These are phyloP conservation scores for Saturnispora kantuleensis DNA, from an alignment of 805 yeast species.

Conservation along the genomic window DNA sequence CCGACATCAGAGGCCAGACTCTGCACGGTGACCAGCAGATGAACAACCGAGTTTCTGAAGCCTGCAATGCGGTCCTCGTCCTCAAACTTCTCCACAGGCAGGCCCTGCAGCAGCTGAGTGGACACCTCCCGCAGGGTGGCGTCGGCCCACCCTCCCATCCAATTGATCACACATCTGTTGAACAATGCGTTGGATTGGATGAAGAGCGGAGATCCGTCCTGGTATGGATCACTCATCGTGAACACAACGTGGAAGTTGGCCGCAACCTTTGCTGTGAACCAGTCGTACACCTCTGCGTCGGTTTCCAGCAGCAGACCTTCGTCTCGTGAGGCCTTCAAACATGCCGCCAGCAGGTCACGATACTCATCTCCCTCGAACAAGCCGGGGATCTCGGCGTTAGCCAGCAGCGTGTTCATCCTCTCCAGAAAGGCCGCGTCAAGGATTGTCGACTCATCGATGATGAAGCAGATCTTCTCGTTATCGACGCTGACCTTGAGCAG, in stretches of 20 bases:
- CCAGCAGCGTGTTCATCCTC: constrained; percentile 85
- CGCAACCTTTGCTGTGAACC: constrained; percentile 66
- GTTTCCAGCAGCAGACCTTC: constrained; percentile 59
- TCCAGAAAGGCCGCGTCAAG: constrained; percentile 73
- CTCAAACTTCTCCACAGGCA: constrained; percentile 46
- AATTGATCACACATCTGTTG: constrained; percentile 78
- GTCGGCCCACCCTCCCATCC: constrained; percentile 80
- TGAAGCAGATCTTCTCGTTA: constrained; percentile 57
- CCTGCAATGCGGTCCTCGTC: constrained; percentile 26
- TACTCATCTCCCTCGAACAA: constrained; percentile 70
- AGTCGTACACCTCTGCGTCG: constrained; percentile 56
- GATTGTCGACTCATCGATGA: constrained; percentile 74
- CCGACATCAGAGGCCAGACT: constrained; percentile 3
- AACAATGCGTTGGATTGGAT: constrained; percentile 80
- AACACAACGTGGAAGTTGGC: constrained; percentile 75
- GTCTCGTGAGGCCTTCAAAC: constrained; percentile 46
- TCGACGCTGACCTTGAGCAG: constrained; percentile 40
- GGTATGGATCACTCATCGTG: constrained; percentile 50
- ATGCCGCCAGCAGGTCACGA: constrained; percentile 38
- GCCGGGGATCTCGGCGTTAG: constrained; percentile 90
- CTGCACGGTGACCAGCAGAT: constrained; percentile 41
- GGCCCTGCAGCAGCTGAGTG: constrained; percentile 9
- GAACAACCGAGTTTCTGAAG: constrained; percentile 33
- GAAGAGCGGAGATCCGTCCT: constrained; percentile 31
- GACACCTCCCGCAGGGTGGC: constrained; percentile 44